Evolutionary conservation across 1,139 yeast genomes (phyloP), one percentile per base, ranked within the genome.

Genomic region (Blastobotrys serpentis): DNA sequence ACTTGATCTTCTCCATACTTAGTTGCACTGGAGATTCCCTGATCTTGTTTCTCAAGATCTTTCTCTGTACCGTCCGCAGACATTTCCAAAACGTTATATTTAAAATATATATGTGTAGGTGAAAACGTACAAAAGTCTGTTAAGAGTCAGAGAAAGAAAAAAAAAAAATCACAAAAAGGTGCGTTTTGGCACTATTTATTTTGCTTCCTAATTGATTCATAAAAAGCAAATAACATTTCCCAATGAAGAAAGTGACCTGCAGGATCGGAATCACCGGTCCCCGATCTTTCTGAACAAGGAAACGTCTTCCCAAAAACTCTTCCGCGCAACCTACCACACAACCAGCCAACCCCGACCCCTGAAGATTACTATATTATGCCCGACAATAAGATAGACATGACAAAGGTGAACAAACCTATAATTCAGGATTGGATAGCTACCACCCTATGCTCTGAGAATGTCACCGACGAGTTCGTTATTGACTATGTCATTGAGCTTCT

Each of bases 401-500:
- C 19, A 5, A 23, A 13, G 34, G 43, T 39, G 16, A 25, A 39
- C 26, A 25, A 14, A 19, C 33, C 19, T 10, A 26, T 39, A 10
- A 39, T 39, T 22, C n/a, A 25, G 11, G 43, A 25, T 18, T 39
- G 43, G 43, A 16, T 39, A 22, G 22, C 22, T 2, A 2, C 2
- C 13, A 26, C 11, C 34, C 43, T 39, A 2, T 14, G 10, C 7
- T 17, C 22, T 11, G n/a, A 22, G 7, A 13, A 18, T 7, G 32
- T 29, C 1, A 18, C 23, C 1, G 43, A 39, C 14, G 43, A 39
- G 14, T 13, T 39, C 10, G 11, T 53, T 5, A 32, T 46, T 5
- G 56, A 50, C 18, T 56, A 48, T 36, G 54, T 52, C 2, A 46
- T 56, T 21, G 59, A 56, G 40, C 51, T 56, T 14, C 33, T 55